Conservation (phyloP, 495 filamentous ascomycete species). For the Aspergillus coremiiformis region DNA sequence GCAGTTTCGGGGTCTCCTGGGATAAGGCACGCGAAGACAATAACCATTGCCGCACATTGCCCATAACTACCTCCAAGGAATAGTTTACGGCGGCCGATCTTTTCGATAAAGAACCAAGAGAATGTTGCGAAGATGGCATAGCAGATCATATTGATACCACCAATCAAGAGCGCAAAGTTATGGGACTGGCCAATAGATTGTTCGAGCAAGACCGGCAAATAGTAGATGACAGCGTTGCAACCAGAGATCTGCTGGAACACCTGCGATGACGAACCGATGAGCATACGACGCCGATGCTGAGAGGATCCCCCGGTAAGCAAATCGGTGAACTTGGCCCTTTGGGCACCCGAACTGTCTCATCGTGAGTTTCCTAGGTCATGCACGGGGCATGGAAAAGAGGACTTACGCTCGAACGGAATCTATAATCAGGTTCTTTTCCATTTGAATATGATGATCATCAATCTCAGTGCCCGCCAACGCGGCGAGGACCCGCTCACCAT, state of each 20-base stretch:
- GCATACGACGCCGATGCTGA: conserved; percentile 28
- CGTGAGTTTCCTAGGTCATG: conserved; percentile 21
- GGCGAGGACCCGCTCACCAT: conserved; percentile 46
- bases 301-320: conserved; percentile 25
- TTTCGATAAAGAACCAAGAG: conserved; percentile 70
- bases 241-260: conserved; percentile 63
- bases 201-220: conserved; percentile 62
- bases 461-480: conserved; percentile 9
- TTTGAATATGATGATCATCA: conserved; percentile 9
- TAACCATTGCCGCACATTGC: conserved; percentile 57
- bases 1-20: conserved; percentile 44
- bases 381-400: background rate
- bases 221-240: conserved; percentile 74
- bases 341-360: conserved; percentile 1
- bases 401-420: conserved; percentile 58
- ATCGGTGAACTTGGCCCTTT: conserved; percentile 22
- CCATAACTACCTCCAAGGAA: conserved; percentile 58
- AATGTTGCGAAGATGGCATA: conserved; percentile 61
- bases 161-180: conserved; percentile 56
- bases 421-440: conserved; percentile 53
- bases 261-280: conserved; percentile 28
- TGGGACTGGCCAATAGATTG: conserved; percentile 47
- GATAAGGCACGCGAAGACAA: conserved; percentile 58
- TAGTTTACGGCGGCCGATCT: conserved; percentile 56
- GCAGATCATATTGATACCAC: conserved; percentile 69